Conservation (phyloP, 441 rosid species). For the Eruca vesicaria region DNA sequence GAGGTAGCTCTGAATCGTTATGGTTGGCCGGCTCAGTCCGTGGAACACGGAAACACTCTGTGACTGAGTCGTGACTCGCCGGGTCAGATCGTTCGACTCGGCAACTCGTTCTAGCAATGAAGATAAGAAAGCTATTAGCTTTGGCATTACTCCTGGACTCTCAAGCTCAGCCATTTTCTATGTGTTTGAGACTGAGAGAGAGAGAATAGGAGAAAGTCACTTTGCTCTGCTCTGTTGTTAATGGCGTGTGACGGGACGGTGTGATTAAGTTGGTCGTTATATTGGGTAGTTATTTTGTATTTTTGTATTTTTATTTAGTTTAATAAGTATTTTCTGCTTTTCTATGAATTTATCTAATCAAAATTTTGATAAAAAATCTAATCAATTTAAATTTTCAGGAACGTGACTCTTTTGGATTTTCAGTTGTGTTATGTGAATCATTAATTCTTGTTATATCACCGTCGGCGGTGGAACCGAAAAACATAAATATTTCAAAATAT, state of each 20-base stretch:
- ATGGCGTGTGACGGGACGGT: slow-evolving; percentile 25
- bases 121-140: slow-evolving; percentile 67
- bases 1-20: slow-evolving; percentile 68
- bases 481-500: background rate
- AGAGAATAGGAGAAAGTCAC: slow-evolving; percentile 2
- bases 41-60: slow-evolving; percentile 70
- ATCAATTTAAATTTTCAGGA: too few relatives aligned
- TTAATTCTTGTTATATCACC: slow-evolving; percentile 18
- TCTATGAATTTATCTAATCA: background rate
- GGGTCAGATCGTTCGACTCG: slow-evolving; percentile 61
- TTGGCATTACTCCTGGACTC: slow-evolving; percentile 53
- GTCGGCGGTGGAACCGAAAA: slow-evolving; percentile 31
- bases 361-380: too few relatives aligned
- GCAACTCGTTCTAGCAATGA: slow-evolving; percentile 69
- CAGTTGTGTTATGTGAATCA: background rate
- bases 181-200: background rate
- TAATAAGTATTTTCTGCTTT: background rate
- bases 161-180: slow-evolving; percentile 56
- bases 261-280: slow-evolving; percentile 15
- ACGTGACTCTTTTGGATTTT: slow-evolving; percentile 23
- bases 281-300: slow-evolving; percentile 31
- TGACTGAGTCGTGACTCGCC: slow-evolving; percentile 38
- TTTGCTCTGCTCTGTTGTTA: slow-evolving; percentile 12
- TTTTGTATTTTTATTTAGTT: background rate
- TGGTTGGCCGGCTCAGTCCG: slow-evolving; percentile 69